Percentiles rank a stretch among this genome's conserved stretches.
phyloP scores from a whole-genome alignment of 2,329 filamentous ascomycete genomes.

The Penicillium capsulatum region DNA sequence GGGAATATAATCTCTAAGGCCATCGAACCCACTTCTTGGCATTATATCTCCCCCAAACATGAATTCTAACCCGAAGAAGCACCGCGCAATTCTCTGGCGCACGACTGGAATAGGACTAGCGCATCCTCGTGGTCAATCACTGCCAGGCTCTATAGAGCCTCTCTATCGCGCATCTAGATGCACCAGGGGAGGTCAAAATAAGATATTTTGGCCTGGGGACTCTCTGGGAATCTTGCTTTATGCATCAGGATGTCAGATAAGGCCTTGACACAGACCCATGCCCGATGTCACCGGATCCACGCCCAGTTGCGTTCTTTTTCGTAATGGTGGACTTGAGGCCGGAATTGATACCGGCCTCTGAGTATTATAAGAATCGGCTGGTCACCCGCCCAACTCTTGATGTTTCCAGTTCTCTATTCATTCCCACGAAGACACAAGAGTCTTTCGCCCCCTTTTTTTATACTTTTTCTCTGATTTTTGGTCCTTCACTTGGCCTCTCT shows the following conservation, averaged over 20 bases:
- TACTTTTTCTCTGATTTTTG: slow-evolving; percentile 11
- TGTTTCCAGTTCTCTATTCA: slow-evolving; percentile 18
- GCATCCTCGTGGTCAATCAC: slow-evolving; percentile 26
- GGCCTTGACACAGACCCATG: slow-evolving; percentile 7
- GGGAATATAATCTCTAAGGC: too few species aligned
- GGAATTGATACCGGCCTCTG: slow-evolving; percentile 46
- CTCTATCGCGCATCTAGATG: slow-evolving; percentile 26
- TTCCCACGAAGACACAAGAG: slow-evolving; percentile 6
- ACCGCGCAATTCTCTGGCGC: neutral
- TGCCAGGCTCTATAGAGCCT: slow-evolving; percentile 26
- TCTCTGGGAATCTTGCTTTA: neutral
- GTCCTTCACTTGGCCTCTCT: slow-evolving; percentile 17
- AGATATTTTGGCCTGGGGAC: slow-evolving; percentile 1
- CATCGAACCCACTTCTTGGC: too few species aligned
- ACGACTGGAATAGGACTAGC: slow-evolving; percentile 24
- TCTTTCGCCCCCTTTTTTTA: slow-evolving; percentile 14
- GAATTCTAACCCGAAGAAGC: neutral
- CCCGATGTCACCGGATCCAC: slow-evolving; percentile 24
- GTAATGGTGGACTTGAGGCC: slow-evolving; percentile 41
- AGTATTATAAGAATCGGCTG: slow-evolving; percentile 41
- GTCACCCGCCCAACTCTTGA: slow-evolving; percentile 27
- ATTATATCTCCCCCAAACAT: too few species aligned
- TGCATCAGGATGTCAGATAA: neutral
- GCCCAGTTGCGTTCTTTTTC: slow-evolving; percentile 29
- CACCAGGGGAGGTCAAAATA: slow-evolving; percentile 11